phyloP scores from a whole-genome alignment of 2,329 filamentous ascomycete species.

The Talaromyces sp. region DNA sequence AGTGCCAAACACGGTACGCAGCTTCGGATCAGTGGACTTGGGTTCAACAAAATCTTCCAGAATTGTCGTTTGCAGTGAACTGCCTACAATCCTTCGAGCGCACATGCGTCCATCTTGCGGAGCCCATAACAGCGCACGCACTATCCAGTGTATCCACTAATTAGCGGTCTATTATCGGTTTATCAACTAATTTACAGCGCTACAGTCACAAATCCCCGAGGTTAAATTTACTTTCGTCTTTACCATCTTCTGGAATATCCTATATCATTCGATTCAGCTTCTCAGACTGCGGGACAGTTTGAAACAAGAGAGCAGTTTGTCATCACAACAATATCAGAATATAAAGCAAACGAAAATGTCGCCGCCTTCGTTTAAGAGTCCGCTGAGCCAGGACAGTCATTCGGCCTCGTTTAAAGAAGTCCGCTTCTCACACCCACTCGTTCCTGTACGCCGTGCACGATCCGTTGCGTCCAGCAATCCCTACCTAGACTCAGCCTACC shows the following conservation, averaged over 20 bases:
- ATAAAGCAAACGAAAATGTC: conserved; percentile 1
- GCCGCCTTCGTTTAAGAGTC: conserved; percentile 6
- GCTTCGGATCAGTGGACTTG: background rate
- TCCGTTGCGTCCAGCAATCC: conserved; percentile 41
- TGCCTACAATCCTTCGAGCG: background rate
- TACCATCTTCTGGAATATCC: background rate
- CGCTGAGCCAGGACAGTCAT: background rate
- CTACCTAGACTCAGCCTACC: conserved; percentile 29
- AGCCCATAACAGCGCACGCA: conserved; percentile 10
- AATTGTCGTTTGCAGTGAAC: background rate
- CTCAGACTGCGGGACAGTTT: conserved; percentile 10
- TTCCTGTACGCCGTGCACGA: conserved; percentile 38
- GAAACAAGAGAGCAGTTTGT: background rate
- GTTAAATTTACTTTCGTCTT: background rate
- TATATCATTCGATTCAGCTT: background rate
- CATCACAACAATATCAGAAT: background rate
- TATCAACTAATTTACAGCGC: background rate
- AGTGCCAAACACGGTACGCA: background rate
- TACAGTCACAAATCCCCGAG: conserved; percentile 1
- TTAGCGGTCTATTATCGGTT: background rate
- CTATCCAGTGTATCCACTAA: conserved; percentile 1
- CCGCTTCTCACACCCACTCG: conserved; percentile 42
- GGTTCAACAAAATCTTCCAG: background rate
- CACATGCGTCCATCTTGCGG: conserved; percentile 2
- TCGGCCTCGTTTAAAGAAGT: conserved; percentile 39